Evolutionary conservation across 2,329 filamentous ascomycete species (phyloP), one percentile per base, ranked within the genome.

Genomic region (Cercospora berteroae): DNA sequence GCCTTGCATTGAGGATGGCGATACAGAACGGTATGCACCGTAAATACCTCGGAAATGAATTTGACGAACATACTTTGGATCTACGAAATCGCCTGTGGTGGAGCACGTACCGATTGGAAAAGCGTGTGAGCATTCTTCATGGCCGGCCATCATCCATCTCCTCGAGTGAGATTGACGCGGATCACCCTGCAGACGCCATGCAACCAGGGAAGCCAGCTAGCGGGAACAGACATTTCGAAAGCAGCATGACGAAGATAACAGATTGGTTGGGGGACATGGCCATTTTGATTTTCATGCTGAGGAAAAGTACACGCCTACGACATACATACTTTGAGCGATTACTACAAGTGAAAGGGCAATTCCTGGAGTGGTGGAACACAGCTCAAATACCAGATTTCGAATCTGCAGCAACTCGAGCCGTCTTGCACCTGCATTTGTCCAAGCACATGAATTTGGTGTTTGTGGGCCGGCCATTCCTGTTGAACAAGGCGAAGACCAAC

Each of bases 21-120:
- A 85, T 87, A 16, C 85, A 87, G 69, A 87, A 87, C 71, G 86
- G 86, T 16, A 86, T 88, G 85, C 86, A 88, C 70, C 79, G 86
- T 55, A 82, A 67, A 36, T 67, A 69, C 27, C 57, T 27, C 23
- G 67, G 67, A 6, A 80, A 82, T 60, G 82, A 80, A 0, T 78
- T 86, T 10, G 82, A 84, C 31, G 77, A 81, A 10, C 79, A 80
- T 31, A 81, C 84, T 67, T 79, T 83, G 27, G 67, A 70, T 20
- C 27, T 69, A 9, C 63, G 70, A 23, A 66, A 67, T 13, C 55
- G 70, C 16, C 39, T 70, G 4, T 72, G 70, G 70, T 72, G 70
- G 70, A 68, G 67, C 1, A 68, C 65, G 2, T 72, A 72, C 44
- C 63, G 68, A 31, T 83, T 85, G 27, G 86, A 88, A 70, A 85